These are phyloP conservation scores for Piromyces sp. DNA, from an alignment of 192 early-diverging fungal species.

Conservation along the genomic window DNA sequence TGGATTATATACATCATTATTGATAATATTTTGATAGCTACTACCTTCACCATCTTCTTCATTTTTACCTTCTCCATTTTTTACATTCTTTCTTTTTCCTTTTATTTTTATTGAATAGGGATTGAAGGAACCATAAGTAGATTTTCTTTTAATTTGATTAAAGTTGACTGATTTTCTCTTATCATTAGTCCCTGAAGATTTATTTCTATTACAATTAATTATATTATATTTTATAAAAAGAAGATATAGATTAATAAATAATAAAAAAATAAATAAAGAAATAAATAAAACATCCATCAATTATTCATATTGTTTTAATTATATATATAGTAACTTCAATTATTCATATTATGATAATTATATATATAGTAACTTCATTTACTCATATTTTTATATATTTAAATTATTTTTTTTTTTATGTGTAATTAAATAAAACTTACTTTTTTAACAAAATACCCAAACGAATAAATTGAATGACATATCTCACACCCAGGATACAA, in stretches of 20 bases:
- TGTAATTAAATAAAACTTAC: not conserved
- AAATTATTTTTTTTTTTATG: too few species aligned
- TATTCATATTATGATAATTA: too few species aligned
- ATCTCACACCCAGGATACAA: not conserved
- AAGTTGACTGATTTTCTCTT: not conserved
- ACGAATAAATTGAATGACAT: not conserved
- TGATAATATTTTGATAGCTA: not conserved
- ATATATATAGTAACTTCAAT: not conserved
- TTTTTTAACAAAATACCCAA: not conserved
- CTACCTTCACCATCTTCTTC: not conserved
- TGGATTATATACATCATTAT: not conserved
- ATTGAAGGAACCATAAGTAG: not conserved
- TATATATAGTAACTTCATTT: too few species aligned
- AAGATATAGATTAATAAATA: too few species aligned
- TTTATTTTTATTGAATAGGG: not conserved
- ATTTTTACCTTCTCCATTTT: not conserved
- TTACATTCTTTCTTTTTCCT: not conserved
- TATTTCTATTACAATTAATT: not conserved
- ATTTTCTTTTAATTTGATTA: not conserved
- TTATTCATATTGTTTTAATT: not conserved
- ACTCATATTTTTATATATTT: too few species aligned
- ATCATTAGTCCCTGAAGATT: not conserved
- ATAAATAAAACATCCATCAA: too few species aligned
- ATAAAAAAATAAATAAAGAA: too few species aligned
- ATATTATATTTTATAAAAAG: too few species aligned